Evolutionary conservation across 495 filamentous ascomycete genomes (phyloP).

Genomic region (Usnea hakonensis): DNA sequence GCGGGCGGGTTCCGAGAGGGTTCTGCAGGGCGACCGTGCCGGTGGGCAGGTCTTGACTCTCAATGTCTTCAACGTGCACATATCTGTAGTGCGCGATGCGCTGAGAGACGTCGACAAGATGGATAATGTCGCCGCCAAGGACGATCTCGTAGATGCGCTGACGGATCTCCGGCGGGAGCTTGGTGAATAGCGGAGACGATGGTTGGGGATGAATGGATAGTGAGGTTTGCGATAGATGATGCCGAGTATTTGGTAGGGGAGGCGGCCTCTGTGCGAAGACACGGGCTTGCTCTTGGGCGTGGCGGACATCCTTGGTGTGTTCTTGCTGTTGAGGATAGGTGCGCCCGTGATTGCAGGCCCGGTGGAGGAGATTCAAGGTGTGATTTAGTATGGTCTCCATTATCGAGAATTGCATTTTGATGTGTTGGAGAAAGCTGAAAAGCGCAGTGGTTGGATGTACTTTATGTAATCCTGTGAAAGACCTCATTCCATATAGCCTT

Average conservation of each 20-base stretch:
- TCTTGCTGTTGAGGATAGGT: no score
- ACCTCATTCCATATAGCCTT: no score
- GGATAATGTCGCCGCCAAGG: not conserved
- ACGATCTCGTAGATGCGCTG: not conserved
- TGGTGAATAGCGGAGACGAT: not conserved
- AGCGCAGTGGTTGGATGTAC: no score
- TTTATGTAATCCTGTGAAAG: no score
- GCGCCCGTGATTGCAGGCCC: no score
- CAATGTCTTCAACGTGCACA: not conserved
- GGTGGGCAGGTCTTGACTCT: not conserved
- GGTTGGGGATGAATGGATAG: not conserved
- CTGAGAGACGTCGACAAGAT: not conserved
- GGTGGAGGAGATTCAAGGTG: no score
- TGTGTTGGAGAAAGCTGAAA: no score
- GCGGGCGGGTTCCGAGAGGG: not conserved
- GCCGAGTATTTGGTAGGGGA: not conserved
- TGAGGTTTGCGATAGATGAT: not conserved
- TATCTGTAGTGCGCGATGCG: not conserved
- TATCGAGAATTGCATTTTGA: no score
- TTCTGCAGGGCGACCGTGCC: not conserved
- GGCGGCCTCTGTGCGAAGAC: not conserved
- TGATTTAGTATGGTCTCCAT: no score
- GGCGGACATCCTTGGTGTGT: no score
- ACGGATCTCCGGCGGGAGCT: not conserved
- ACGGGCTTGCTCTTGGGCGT: no score